Conservation (phyloP, 495 filamentous ascomycete genomes). For the Tuber brumale region DNA sequence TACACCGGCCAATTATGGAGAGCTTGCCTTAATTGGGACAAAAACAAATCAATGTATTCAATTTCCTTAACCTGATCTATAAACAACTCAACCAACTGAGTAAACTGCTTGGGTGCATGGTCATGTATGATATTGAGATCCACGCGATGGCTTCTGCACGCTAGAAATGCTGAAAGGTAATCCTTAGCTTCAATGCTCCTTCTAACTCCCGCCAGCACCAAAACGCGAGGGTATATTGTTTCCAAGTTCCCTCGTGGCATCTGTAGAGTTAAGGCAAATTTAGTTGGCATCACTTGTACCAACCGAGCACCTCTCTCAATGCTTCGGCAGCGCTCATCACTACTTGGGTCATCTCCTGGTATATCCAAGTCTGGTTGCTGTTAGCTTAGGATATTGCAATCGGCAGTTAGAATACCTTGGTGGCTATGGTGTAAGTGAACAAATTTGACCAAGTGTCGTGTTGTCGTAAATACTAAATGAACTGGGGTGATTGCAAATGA, state of each 20-base stretch:
- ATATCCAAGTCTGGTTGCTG: constrained; percentile 58
- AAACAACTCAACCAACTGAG: constrained; percentile 67
- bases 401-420: constrained; percentile 52
- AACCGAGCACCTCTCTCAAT: constrained; percentile 83
- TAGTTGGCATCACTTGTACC: constrained; percentile 82
- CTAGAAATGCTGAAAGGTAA: constrained; percentile 75
- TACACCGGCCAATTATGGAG: not conserved
- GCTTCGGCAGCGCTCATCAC: constrained; percentile 83
- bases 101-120: constrained; percentile 74
- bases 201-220: constrained; percentile 83
- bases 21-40: constrained; percentile 75
- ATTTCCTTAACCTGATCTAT: constrained; percentile 78
- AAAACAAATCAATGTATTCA: constrained; percentile 82
- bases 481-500: constrained; percentile 76
- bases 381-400: constrained; percentile 4
- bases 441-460: constrained; percentile 85
- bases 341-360: constrained; percentile 80
- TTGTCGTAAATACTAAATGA: constrained; percentile 87
- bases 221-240: constrained; percentile 85
- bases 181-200: constrained; percentile 68
- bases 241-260: constrained; percentile 95
- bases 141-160: constrained; percentile 85
- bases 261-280: constrained; percentile 74
- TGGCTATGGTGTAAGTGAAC: constrained; percentile 61
- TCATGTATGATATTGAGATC: constrained; percentile 99